Percentiles rank a stretch among this genome's conserved stretches.
phyloP scores from a whole-genome alignment of 176 grass and related monocot species.

The Dactylis glomerata region DNA sequence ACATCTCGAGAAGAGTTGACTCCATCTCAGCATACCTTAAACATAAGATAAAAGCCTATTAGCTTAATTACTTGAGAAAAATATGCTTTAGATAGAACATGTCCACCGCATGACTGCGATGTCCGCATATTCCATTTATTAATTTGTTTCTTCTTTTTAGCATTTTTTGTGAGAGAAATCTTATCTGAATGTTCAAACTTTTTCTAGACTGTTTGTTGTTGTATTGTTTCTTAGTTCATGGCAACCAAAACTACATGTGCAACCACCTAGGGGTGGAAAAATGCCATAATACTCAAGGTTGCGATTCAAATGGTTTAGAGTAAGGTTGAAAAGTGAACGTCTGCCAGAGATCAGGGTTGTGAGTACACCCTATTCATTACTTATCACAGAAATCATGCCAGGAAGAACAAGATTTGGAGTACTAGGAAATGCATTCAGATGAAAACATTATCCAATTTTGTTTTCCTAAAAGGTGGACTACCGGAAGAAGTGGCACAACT shows the following conservation, averaged over 20 bases:
- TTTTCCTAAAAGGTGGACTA: not conserved
- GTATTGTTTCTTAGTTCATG: not conserved
- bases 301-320: not conserved
- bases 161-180: not conserved
- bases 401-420: not conserved
- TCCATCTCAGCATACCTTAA: conserved; percentile 91
- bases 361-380: not conserved
- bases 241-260: not conserved
- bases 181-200: not conserved
- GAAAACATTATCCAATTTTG: not conserved
- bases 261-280: not conserved
- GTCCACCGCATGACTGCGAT: not conserved
- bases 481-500: not conserved
- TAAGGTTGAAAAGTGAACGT: not conserved
- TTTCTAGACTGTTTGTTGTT: not conserved
- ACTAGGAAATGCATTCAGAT: conserved; percentile 2
- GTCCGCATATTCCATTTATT: not conserved
- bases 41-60: not conserved
- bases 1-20: conserved; percentile 75
- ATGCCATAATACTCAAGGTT: not conserved
- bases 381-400: not conserved
- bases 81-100: not conserved
- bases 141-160: not conserved
- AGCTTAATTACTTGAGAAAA: not conserved
- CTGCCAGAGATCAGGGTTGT: not conserved